Evolutionary conservation across 2,329 filamentous ascomycete genomes (phyloP), one percentile per base, ranked within the genome.

Genomic region (Neonectria coccinea): DNA sequence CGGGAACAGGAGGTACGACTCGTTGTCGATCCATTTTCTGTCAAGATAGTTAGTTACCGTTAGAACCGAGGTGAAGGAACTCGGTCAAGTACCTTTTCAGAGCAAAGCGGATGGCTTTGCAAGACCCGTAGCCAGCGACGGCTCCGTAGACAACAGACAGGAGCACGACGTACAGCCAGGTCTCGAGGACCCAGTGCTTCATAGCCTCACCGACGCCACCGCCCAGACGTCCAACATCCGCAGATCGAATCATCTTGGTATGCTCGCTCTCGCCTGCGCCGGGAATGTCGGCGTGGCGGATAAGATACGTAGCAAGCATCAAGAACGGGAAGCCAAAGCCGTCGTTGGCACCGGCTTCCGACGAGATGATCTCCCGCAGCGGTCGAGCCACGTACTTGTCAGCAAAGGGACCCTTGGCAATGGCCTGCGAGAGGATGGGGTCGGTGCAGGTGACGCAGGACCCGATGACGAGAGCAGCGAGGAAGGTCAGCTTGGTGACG

Each of bases 281-380:
- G 6, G 74, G 75, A 53, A 76, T 70, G 18, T 85, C 80, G 8
- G 85, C 84, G 64, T 88, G 84, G 1, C 86, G 84, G 56, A 89
- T 83, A 5, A 89, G 79, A 42, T 86, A 86, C 1, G 84, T 82
- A 0, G 86, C 86, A 2, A 89, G 79, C 78, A 88, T 83, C 5
- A 90, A 79, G 57, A 89, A 89, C 0, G 87, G 87, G 52, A 89
- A 90, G 0, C 85, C 87, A 45, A 90, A 87, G 0, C 88, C 87
- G 66, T 90, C 88, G 66, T 89, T 89, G 2, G 84, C 83, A 7
- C 88, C 88, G 4, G 86, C 87, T 67, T 90, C 88, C 0, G 87
- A 82, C 0, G 87, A 89, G 22, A 90, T 89, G 62, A 89, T 85
- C 67, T 89, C 86, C 29, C 88, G 82, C 5, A 90, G 78, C 3